Evolutionary conservation across 768 basidiomycete genomes (phyloP).

Genomic region (Tephrocybe sp.): DNA sequence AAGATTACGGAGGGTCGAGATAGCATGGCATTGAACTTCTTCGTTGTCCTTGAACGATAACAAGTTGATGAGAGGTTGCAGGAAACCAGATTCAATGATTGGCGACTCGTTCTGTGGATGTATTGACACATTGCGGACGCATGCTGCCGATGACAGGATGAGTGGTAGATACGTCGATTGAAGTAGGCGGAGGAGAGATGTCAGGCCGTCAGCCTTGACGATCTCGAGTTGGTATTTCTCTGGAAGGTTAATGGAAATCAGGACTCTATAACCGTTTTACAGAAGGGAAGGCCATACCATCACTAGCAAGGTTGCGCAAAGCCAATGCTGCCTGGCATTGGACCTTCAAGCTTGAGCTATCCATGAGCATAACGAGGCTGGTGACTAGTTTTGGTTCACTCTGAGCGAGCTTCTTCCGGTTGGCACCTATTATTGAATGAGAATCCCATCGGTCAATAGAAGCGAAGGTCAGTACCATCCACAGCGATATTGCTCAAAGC

Average conservation of each 20-base stretch:
- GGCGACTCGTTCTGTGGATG: conserved; percentile 98
- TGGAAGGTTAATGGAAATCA: conserved; percentile 32
- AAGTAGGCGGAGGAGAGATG: conserved; percentile 88
- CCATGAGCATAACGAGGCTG: conserved; percentile 94
- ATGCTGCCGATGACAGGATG: conserved; percentile 96
- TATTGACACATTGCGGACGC: conserved; percentile 98
- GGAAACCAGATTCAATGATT: conserved; percentile 97
- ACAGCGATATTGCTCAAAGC: conserved; percentile 98
- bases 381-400: conserved; percentile 94
- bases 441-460: neutral
- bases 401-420: conserved; percentile 92
- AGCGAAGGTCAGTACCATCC: conserved; percentile 55
- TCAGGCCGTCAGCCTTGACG: conserved; percentile 91
- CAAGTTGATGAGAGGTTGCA: conserved; percentile 93
- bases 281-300: conserved; percentile 56
- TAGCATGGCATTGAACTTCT: conserved; percentile 99
- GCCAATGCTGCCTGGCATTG: conserved; percentile 98
- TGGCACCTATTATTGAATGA: conserved; percentile 50
- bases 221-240: conserved; percentile 99
- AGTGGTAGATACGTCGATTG: conserved; percentile 97
- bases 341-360: conserved; percentile 95
- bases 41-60: conserved; percentile 99
- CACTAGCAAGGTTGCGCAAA: conserved; percentile 93
- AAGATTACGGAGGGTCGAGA: conserved; percentile 93
- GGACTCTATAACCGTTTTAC: neutral